Percentiles rank a stretch among this genome's conserved stretches.
Conservation (phyloP, 768 basidiomycete species). For the Lyophyllum shimeji region DNA sequence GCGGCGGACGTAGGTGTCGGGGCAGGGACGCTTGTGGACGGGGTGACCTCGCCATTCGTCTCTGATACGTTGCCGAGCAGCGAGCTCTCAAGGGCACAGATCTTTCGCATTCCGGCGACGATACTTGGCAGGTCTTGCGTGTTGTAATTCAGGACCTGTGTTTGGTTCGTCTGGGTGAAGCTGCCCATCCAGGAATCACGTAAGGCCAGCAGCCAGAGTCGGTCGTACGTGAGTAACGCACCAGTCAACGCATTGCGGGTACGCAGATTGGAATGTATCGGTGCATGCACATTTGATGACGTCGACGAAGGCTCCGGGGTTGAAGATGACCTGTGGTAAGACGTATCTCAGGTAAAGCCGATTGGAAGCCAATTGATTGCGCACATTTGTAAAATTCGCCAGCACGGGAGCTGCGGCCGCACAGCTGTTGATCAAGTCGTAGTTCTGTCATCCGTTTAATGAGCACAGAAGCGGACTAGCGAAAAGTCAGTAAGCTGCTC, state of each 20-base stretch:
- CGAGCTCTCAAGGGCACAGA: slow-evolving; percentile 52
- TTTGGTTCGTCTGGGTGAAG: slow-evolving; percentile 59
- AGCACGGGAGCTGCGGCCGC: slow-evolving; percentile 57
- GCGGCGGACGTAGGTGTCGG: slow-evolving; percentile 24
- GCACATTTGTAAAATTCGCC: slow-evolving; percentile 54
- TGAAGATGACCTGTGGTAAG: slow-evolving; percentile 52
- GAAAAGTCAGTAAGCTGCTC: background rate
- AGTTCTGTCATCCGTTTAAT: slow-evolving; percentile 34
- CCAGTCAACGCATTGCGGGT: slow-evolving; percentile 73
- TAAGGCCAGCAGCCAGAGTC: background rate
- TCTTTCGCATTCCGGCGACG: slow-evolving; percentile 46
- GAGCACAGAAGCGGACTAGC: background rate
- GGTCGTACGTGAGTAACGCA: slow-evolving; percentile 23
- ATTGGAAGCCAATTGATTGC: slow-evolving; percentile 10
- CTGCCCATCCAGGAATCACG: slow-evolving; percentile 24
- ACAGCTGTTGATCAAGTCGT: slow-evolving; percentile 53
- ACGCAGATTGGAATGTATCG: slow-evolving; percentile 41
- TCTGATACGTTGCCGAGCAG: slow-evolving; percentile 52
- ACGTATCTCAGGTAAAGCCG: background rate
- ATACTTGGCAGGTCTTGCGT: slow-evolving; percentile 46
- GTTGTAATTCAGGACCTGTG: slow-evolving; percentile 40
- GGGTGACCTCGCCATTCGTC: slow-evolving; percentile 39
- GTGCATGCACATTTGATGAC: slow-evolving; percentile 65
- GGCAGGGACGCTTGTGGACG: slow-evolving; percentile 19
- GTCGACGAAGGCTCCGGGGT: slow-evolving; percentile 61